phyloP scores from a whole-genome alignment of 208 protist species.

The Naegleria fowleri region DNA sequence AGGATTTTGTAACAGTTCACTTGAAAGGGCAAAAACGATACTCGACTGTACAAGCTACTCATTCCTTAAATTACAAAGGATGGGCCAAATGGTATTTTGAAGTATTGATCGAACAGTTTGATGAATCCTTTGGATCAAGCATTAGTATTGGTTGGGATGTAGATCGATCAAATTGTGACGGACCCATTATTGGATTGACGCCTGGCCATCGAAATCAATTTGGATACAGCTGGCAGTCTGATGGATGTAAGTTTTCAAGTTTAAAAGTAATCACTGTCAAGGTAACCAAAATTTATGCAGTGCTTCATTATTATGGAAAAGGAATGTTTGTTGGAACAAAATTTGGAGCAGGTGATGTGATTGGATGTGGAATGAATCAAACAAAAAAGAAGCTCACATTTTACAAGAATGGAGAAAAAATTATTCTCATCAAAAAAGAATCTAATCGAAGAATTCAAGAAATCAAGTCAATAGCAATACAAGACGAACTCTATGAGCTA shows the following conservation, averaged over 20 bases:
- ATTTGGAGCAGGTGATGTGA: background rate
- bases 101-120: background rate
- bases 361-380: conserved; percentile 1
- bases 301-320: background rate
- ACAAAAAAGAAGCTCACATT: background rate
- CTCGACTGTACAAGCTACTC: background rate
- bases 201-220: background rate
- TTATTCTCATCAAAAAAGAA: conserved; percentile 19
- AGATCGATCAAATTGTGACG: background rate
- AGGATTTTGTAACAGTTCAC: background rate
- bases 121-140: background rate
- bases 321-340: background rate
- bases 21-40: conserved; percentile 15
- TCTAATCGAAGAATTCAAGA: background rate
- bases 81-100: conserved; percentile 24
- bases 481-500: background rate
- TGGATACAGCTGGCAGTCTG: conserved; percentile 23
- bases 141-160: conserved; percentile 19
- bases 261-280: too few relatives aligned
- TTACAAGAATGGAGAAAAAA: conserved; percentile 21
- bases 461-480: background rate
- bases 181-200: background rate
- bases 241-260: conserved; percentile 21
- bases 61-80: background rate
- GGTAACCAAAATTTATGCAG: too few relatives aligned